A percentile compares a stretch with the other conserved stretches of the same genome.
These are phyloP conservation scores for Ceratocystis smalleyi DNA, from an alignment of 2,329 filamentous ascomycete species.

Conservation along the genomic window DNA sequence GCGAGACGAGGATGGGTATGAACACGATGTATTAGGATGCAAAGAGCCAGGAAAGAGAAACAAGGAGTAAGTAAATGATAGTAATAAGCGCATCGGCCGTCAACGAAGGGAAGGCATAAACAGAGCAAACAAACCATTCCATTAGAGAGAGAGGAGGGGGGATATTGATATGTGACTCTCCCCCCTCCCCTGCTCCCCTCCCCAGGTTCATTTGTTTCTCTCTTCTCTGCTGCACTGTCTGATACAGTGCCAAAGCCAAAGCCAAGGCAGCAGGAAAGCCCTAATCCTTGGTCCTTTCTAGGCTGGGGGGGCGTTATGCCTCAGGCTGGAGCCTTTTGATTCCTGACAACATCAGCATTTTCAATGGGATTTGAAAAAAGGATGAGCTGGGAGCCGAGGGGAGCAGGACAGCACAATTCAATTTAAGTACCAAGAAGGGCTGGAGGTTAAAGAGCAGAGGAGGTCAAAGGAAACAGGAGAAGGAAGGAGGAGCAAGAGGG, in stretches of 20 bases:
- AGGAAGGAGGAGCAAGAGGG: neutral
- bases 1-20: neutral
- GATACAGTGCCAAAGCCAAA: neutral
- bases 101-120: no score
- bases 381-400: neutral
- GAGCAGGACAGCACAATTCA: neutral
- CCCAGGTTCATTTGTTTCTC: no score
- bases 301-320: neutral
- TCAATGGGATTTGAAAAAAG: neutral
- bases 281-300: neutral
- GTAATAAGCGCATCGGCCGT: no score
- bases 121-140: no score
- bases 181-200: no score
- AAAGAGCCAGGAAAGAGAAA: neutral
- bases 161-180: no score
- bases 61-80: neutral
- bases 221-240: no score
- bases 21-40: neutral
- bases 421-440: neutral
- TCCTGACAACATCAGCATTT: neutral
- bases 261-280: neutral
- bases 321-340: neutral
- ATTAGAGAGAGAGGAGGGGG: no score
- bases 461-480: neutral
- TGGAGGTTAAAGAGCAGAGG: neutral